A percentile compares a stretch with the other conserved stretches of the same genome.
These are phyloP conservation scores for Pseudogymnoascus sp. DNA, from an alignment of 2,329 filamentous ascomycete species.

Conservation along the genomic window DNA sequence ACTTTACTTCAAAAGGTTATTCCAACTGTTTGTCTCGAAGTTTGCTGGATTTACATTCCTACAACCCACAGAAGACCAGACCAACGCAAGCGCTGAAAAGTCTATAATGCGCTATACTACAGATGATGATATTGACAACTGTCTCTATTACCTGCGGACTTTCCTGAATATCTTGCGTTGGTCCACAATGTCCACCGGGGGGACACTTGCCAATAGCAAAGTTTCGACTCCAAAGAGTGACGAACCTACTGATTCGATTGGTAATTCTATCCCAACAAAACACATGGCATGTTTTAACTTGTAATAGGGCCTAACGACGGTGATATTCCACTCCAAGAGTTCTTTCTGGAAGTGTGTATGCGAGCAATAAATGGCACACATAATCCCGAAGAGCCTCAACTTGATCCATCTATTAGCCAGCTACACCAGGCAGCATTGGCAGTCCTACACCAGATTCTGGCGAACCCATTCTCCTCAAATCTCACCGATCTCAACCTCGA, in stretches of 20 bases:
- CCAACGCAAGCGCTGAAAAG: background rate
- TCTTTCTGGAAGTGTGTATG: constrained; percentile 58
- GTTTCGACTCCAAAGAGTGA: constrained; percentile 40
- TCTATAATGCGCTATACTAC: constrained; percentile 33
- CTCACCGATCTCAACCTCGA: constrained; percentile 61
- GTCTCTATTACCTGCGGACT: constrained; percentile 68
- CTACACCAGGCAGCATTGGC: constrained; percentile 63
- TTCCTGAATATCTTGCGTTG: constrained; percentile 64
- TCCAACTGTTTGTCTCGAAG: constrained; percentile 51
- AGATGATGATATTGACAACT: constrained; percentile 65
- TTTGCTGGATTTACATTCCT: constrained; percentile 49
- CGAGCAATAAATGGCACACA: constrained; percentile 46
- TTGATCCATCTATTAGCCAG: constrained; percentile 48
- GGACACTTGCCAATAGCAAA: constrained; percentile 55
- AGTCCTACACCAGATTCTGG: constrained; percentile 60
- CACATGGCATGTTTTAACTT: constrained; percentile 16
- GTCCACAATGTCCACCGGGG: constrained; percentile 61
- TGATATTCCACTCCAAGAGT: constrained; percentile 55
- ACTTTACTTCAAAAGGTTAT: constrained; percentile 38
- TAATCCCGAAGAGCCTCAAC: constrained; percentile 29
- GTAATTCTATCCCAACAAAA: constrained; percentile 34
- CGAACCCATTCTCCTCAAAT: constrained; percentile 50
- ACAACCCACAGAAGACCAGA: constrained; percentile 25
- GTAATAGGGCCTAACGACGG: constrained; percentile 42
- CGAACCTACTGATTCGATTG: constrained; percentile 37